Evolutionary conservation across 768 basidiomycete species (phyloP), one percentile per base, ranked within the genome.

Genomic region (Podaxis mareebaensis): DNA sequence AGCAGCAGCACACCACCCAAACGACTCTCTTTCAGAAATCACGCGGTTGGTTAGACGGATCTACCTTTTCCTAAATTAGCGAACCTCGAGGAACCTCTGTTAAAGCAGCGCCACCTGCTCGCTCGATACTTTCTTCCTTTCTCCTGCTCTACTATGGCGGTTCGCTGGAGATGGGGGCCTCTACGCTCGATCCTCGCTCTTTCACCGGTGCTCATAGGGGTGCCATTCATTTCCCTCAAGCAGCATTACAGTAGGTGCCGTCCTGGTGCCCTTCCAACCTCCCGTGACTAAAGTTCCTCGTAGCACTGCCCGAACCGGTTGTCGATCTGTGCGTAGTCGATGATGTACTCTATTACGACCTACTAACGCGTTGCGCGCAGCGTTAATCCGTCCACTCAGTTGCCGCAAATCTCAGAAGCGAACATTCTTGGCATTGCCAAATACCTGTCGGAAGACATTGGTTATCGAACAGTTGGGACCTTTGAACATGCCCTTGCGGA

Each of bases 401-500:
- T 86, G 3, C 88, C 91, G 3, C 89, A 90, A 68, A 83, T 92
- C 26, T 91, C 91, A 0, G 91, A 93, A 72, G 70, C 82, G 0
- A 83, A 82, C 13, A 89, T 93, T 57, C 82, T 92, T 2, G 79
- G 77, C 5, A 77, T 86, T 52, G 84, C 87, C 3, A 85, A 83
- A 66, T 74, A 88, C 63, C 83, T 94, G 6, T 93, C 94, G 0
- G 94, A 95, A 71, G 87, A 85, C 4, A 93, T 95, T 52, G 96
- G 95, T 1, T 98, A 88, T 75, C 82, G 96, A 53, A 97, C 92
- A 0, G 92, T 96, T 10, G 96, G 96, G 0, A 95, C 95, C 0
- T 81, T 81, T 36, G 95, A 98, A 72, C 94, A 96, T 76, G 90
- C 92, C 0, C 72, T 86, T 28, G 94, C 91, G 3, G 95, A 97